Evolutionary conservation across 1,284 basidiomycete genomes (phyloP), one percentile per base, ranked within the genome.

Genomic region (Ustilago bromivora): DNA sequence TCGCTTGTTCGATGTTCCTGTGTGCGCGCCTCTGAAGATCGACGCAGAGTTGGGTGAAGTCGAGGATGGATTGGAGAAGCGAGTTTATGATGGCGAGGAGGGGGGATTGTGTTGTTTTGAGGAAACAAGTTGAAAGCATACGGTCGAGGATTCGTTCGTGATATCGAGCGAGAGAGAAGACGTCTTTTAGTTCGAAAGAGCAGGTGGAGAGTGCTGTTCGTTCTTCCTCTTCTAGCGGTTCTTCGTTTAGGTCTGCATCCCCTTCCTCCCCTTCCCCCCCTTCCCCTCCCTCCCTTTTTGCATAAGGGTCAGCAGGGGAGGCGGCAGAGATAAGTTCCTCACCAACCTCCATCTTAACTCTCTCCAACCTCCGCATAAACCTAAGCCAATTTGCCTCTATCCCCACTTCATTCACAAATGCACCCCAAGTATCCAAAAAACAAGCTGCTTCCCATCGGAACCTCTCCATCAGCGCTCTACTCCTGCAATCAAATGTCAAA

Each of bases 91-190:
- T 72, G 32, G 19, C 34, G 3, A 52, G 15, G 6, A 78, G 19
- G 1, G 60, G 57, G 0, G 55, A 19, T 34, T 81, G 80, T 36
- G 66, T 65, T 7, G 64, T 52, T 40, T 79, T 77, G 52, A 80
- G 69, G 41, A 82, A 81, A 47, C 69, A 73, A 7, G 72, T 69
- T 13, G 66, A 54, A 8, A 82, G 61, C 76, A 82, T 80, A 1
- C 74, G 66, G 32, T 82, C 80, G 13, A 82, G 70, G 31, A 80
- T 62, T 0, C 66, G 35, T 41, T 82, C 80, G 53, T 82, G 80
- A 34, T 77, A 81, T 3, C 72, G 57, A 9, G 79, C 80, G 9
- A 82, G 63, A 7, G 74, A 78, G 41, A 82, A 82, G 23, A 82
- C 73, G 54, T 82, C 80, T 53, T 79, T 79, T 19, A 82, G 62